Percentiles rank a stretch among this genome's conserved stretches.
Conservation (phyloP, 2,329 filamentous ascomycete species). For the Orbilia oligospora region DNA sequence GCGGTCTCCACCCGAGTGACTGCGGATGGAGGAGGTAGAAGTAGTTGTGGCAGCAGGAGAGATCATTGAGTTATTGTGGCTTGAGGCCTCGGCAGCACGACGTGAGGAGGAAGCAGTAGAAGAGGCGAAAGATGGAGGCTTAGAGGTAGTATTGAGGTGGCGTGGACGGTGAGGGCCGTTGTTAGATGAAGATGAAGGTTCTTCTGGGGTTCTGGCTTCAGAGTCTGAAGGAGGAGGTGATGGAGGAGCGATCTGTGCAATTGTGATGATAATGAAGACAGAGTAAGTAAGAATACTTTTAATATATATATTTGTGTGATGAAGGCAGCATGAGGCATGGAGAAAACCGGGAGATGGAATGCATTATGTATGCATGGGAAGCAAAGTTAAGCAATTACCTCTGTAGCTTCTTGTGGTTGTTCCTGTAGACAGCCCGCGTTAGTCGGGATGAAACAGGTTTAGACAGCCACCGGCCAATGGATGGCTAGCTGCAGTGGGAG, state of each 20-base stretch:
- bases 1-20: slow-evolving; percentile 43
- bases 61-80: slow-evolving; percentile 42
- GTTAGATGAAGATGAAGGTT: slow-evolving; percentile 5
- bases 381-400: slow-evolving; percentile 19
- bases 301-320: slow-evolving; percentile 6
- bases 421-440: slow-evolving; percentile 17
- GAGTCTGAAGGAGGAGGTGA: slow-evolving; percentile 53
- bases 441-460: slow-evolving; percentile 28
- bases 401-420: slow-evolving; percentile 26
- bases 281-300: slow-evolving; percentile 1
- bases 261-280: slow-evolving; percentile 1
- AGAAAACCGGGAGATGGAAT: slow-evolving; percentile 11
- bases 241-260: slow-evolving; percentile 45
- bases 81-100: slow-evolving; percentile 36
- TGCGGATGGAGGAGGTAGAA: slow-evolving; percentile 55
- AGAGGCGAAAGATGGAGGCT: slow-evolving; percentile 46
- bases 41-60: slow-evolving; percentile 54
- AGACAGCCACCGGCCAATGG: slow-evolving; percentile 10
- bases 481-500: not conserved
- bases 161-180: slow-evolving; percentile 46
- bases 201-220: slow-evolving; percentile 30
- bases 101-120: slow-evolving; percentile 54
- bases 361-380: slow-evolving; percentile 12
- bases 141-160: slow-evolving; percentile 44
- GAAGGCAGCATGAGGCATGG: slow-evolving; percentile 30